Evolutionary conservation across 139 green algal species (phyloP).

Genomic region (Coelastrella sp.): DNA sequence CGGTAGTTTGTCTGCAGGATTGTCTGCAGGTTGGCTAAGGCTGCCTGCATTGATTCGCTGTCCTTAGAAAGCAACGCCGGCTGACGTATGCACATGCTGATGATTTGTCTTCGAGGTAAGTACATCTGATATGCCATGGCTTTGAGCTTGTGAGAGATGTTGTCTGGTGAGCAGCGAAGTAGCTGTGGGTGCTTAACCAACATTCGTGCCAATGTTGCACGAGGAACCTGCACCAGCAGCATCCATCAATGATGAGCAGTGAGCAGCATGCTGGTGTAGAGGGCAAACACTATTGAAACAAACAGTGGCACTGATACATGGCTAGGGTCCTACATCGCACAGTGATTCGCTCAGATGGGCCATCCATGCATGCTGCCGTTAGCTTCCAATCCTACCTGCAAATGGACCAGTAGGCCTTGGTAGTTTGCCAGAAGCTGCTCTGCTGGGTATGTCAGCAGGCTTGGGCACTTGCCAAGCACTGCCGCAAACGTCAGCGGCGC

Average conservation of each 20-base stretch:
- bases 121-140: slow-evolving; percentile 34
- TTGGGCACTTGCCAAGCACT: slow-evolving; percentile 40
- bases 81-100: slow-evolving; percentile 42
- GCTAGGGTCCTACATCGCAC: no score
- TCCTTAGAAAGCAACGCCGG: slow-evolving; percentile 22
- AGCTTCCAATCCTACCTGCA: slow-evolving; percentile 13
- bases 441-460: slow-evolving; percentile 37
- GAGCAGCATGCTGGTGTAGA: no score
- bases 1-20: slow-evolving; percentile 18
- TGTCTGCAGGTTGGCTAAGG: neutral
- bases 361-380: neutral
- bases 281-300: no score
- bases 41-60: neutral
- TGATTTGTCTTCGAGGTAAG: slow-evolving; percentile 18
- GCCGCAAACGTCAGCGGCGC: slow-evolving; percentile 23
- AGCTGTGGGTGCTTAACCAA: slow-evolving; percentile 43
- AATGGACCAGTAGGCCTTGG: slow-evolving; percentile 14
- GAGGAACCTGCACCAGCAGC: slow-evolving; percentile 24
- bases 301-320: neutral
- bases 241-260: neutral
- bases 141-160: slow-evolving; percentile 12
- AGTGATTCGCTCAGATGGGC: neutral
- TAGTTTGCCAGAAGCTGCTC: slow-evolving; percentile 29
- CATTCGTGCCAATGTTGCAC: slow-evolving; percentile 14
- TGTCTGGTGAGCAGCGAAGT: slow-evolving; percentile 17